Base-by-base conservation (phyloP, 768 basidiomycete genomes). In the Mycena epipterygia region DNA sequence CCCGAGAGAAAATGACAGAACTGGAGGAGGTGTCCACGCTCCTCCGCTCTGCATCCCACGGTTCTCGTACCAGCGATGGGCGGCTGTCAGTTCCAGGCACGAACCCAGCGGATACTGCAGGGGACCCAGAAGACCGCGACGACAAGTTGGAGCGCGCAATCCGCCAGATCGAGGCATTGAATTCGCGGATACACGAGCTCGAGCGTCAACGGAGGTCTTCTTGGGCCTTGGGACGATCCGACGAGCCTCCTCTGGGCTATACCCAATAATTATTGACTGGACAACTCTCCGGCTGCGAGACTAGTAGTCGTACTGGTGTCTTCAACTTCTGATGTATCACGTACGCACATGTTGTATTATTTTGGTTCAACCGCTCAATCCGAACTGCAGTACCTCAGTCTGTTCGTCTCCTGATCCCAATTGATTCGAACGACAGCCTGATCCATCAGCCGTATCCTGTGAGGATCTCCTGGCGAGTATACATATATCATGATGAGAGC, bases 1-100 rank as follows among this genome's bases (percentile, higher is more conserved):
- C 68, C 4, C 61, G 62, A 1, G 42, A 64, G 29, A 59, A 64
- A 33, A 46, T 46, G 27, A 29, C 35, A 11, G 68, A 69, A 53
- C 13, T 69, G 6, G 61, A 64, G 17, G 59, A 61, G 33, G 27
- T 25, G 21, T n/a, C 67, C 12, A 16, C 32, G 4, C 58, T 52
- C 33, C 48, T 68, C 23, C 52, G 39, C 27, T 27, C 30, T 6
- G 27, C 29, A 14, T 52, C 65, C 17, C 2, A 16, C 37, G 19
- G 49, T 27, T 66, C 64, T 39, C 23, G 21, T n/a, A 11, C 17
- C 33, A 37, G 30, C 51, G 23, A 19, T 32, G 29, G 12, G 19
- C 11, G 2, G 4, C 23, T 23, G 44, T 14, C 41, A 5, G 41
- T 21, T 13, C 11, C 5, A 2, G 23, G 48, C 5, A n/a, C 12